phyloP scores from a whole-genome alignment of 2,329 filamentous ascomycete genomes.

The Penicillium brevicompactum region DNA sequence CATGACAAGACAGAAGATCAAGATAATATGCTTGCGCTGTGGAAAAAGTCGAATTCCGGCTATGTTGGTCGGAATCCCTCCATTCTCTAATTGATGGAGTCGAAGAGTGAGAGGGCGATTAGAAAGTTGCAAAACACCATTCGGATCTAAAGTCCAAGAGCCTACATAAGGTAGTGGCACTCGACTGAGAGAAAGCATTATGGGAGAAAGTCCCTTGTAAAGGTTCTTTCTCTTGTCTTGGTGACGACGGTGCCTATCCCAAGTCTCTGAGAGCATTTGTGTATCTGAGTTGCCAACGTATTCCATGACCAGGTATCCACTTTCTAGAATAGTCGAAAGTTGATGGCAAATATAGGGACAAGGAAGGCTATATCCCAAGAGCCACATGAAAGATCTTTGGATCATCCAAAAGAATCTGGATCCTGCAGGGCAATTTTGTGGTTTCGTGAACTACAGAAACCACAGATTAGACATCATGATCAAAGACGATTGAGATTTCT shows the following conservation, averaged over 20 bases:
- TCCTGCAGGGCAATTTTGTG: slow-evolving; percentile 14
- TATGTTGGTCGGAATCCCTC: slow-evolving; percentile 33
- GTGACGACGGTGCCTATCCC: slow-evolving; percentile 25
- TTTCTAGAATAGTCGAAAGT: slow-evolving; percentile 16
- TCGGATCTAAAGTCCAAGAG: slow-evolving; percentile 32
- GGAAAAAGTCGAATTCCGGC: slow-evolving; percentile 33
- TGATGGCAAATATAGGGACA: slow-evolving; percentile 26
- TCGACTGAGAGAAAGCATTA: slow-evolving; percentile 24
- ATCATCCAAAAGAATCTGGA: slow-evolving; percentile 25
- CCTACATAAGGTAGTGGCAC: slow-evolving; percentile 36
- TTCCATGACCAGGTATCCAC: slow-evolving; percentile 35
- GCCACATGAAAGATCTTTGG: slow-evolving; percentile 20
- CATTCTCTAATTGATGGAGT: slow-evolving; percentile 38
- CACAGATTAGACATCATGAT: neutral
- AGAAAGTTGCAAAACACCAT: slow-evolving; percentile 29
- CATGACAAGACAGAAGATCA: slow-evolving; percentile 38
- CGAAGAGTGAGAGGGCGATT: slow-evolving; percentile 42
- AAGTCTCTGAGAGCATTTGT: slow-evolving; percentile 32
- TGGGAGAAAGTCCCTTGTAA: slow-evolving; percentile 21
- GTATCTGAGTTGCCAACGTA: slow-evolving; percentile 27
- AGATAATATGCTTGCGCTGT: slow-evolving; percentile 28
- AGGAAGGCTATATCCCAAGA: slow-evolving; percentile 24
- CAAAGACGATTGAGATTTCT: neutral
- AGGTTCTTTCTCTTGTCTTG: slow-evolving; percentile 20
- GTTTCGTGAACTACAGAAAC: slow-evolving; percentile 15